Percentiles rank a stretch among this genome's conserved stretches.
Conservation (phyloP, 75 land plant species). For the Sequoiadendron giganteum region DNA sequence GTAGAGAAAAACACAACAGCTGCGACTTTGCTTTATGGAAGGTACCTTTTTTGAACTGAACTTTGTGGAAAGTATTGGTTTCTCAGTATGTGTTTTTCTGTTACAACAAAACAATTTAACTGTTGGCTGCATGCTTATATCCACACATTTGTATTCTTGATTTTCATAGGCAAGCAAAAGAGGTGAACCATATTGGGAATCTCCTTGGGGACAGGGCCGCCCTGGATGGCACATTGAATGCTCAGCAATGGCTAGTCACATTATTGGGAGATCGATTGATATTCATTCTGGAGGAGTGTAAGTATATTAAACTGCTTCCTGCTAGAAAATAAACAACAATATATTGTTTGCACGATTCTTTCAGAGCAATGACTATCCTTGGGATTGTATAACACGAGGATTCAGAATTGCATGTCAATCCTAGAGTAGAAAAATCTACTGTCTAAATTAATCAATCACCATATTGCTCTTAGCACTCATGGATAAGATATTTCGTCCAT, state of each 20-base stretch:
- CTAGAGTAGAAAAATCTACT: too few relatives aligned
- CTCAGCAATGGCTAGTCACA: slow-evolving; percentile 51
- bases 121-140: neutral
- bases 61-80: too few relatives aligned
- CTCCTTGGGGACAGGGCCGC: slow-evolving; percentile 55
- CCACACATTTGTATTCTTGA: neutral
- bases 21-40: slow-evolving; percentile 55
- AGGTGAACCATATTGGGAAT: slow-evolving; percentile 52
- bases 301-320: slow-evolving; percentile 16
- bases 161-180: slow-evolving; percentile 37
- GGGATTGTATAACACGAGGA: neutral
- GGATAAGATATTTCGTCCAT: too few relatives aligned
- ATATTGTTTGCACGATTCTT: neutral
- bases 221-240: slow-evolving; percentile 64
- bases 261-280: slow-evolving; percentile 34
- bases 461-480: too few relatives aligned
- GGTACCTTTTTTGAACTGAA: slow-evolving; percentile 12
- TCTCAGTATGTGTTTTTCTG: neutral
- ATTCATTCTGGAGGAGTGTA: slow-evolving; percentile 54
- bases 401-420: too few relatives aligned
- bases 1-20: slow-evolving; percentile 35
- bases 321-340: neutral
- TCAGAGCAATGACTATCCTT: neutral
- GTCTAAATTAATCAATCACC: too few relatives aligned
- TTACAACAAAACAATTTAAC: neutral